A percentile compares a stretch with the other conserved stretches of the same genome.
These are phyloP conservation scores for Aspergillus viridinutans DNA, from an alignment of 2,329 filamentous ascomycete species.

Conservation along the genomic window DNA sequence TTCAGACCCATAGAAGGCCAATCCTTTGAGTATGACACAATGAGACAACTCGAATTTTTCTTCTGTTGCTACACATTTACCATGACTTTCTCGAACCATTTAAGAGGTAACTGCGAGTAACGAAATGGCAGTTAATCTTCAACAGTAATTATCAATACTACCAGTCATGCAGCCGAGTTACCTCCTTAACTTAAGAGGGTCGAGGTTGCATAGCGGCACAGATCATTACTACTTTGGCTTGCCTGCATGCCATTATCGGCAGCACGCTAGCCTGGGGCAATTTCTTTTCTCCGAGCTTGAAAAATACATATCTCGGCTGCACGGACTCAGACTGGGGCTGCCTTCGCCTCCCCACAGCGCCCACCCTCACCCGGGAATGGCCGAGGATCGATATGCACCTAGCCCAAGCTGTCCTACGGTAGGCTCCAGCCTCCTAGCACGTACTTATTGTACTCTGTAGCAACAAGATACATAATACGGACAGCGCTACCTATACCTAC, in stretches of 20 bases:
- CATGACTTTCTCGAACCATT: neutral
- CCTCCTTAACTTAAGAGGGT: neutral
- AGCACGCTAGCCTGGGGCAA: neutral
- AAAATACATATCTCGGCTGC: constrained; percentile 35
- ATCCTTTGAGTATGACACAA: neutral
- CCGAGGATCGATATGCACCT: constrained; percentile 10
- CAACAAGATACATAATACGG: neutral
- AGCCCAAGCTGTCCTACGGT: neutral
- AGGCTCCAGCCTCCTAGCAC: neutral
- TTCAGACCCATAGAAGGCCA: too few species aligned
- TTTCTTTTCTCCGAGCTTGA: neutral
- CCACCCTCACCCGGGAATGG: constrained; percentile 23
- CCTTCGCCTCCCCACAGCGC: constrained; percentile 2
- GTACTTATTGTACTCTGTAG: too few species aligned
- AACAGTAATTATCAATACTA: neutral
- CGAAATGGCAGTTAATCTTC: neutral
- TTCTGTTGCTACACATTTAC: neutral
- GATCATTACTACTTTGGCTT: neutral
- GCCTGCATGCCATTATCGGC: neutral
- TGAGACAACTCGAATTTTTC: neutral
- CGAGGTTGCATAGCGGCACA: neutral
- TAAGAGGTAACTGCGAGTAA: neutral
- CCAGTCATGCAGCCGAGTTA: neutral
- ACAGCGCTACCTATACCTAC: neutral
- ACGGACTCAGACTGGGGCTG: constrained; percentile 22